These are phyloP conservation scores for Penicillium decumbens DNA, from an alignment of 2,329 filamentous ascomycete species.

Conservation along the genomic window DNA sequence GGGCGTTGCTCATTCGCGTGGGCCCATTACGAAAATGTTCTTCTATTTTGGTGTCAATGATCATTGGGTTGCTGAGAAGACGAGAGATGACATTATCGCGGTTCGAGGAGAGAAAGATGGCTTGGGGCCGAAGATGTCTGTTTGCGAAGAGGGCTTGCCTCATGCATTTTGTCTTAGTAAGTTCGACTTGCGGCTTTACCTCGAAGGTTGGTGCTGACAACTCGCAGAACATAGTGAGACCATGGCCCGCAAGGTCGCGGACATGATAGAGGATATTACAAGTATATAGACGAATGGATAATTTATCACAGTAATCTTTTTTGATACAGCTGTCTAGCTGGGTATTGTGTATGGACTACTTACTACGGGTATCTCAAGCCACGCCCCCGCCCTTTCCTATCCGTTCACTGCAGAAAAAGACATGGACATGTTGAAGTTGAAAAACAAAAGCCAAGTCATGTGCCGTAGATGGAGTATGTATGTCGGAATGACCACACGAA, in stretches of 20 bases:
- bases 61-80: conserved; percentile 58
- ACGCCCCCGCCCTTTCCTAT: conserved; percentile 7
- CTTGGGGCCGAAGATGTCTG: conserved; percentile 49
- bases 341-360: neutral
- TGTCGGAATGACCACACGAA: neutral
- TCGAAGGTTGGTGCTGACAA: neutral
- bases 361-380: conserved; percentile 25
- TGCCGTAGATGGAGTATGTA: conserved; percentile 4
- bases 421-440: neutral
- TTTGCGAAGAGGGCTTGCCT: conserved; percentile 52
- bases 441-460: conserved; percentile 9
- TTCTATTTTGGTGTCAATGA: conserved; percentile 59
- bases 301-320: neutral
- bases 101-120: conserved; percentile 34
- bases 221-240: conserved; percentile 39
- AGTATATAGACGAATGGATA: neutral
- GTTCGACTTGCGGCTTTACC: conserved; percentile 16
- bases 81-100: conserved; percentile 52
- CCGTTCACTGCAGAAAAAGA: neutral
- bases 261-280: conserved; percentile 46
- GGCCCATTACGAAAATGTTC: conserved; percentile 45
- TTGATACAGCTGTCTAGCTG: neutral
- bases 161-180: conserved; percentile 58
- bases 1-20: conserved; percentile 42
- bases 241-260: conserved; percentile 50